Percentiles rank a stretch among this genome's conserved stretches.
These are phyloP conservation scores for Trichosporon asahii DNA, from an alignment of 1,284 basidiomycete genomes.

Conservation along the genomic window DNA sequence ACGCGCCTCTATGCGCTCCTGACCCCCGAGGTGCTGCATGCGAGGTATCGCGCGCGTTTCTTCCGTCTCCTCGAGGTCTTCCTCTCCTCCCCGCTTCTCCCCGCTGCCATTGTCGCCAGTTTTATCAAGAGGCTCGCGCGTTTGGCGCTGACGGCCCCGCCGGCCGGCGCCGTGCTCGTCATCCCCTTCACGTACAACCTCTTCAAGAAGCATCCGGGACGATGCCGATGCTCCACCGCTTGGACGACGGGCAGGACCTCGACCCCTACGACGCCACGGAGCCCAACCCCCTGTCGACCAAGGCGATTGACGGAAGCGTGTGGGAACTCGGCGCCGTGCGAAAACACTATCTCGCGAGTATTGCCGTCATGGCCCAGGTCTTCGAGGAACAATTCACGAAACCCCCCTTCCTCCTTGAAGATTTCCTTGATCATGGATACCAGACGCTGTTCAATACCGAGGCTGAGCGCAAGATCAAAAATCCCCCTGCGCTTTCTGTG, in stretches of 20 bases:
- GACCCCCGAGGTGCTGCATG: conserved; percentile 79
- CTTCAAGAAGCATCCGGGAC: conserved; percentile 87
- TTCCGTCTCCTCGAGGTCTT: conserved; percentile 90
- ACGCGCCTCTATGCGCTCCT: conserved; percentile 87
- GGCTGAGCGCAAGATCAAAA: conserved; percentile 70
- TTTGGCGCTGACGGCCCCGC: conserved; percentile 78
- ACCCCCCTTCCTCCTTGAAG: conserved; percentile 83
- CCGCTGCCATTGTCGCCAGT: conserved; percentile 81
- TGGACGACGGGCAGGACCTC: conserved; percentile 41
- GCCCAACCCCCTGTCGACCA: conserved; percentile 69
- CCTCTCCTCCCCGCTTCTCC: conserved; percentile 85
- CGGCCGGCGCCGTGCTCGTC: conserved; percentile 82
- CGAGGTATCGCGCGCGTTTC: conserved; percentile 89
- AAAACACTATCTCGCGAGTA: conserved; percentile 77
- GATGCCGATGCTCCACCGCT: conserved; percentile 86
- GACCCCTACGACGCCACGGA: conserved; percentile 63
- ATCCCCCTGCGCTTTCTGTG: conserved; percentile 63
- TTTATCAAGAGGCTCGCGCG: conserved; percentile 89
- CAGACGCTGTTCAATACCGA: conserved; percentile 86
- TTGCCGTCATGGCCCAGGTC: conserved; percentile 78
- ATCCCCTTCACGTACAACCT: conserved; percentile 95
- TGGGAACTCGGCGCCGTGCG: conserved; percentile 86
- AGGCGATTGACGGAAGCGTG: conserved; percentile 78
- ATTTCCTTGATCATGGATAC: conserved; percentile 96
- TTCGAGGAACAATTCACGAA: conserved; percentile 92